Evolutionary conservation across 345 rosid species (phyloP), one percentile per base, ranked within the genome.

Genomic region (Kandelia obovata): DNA sequence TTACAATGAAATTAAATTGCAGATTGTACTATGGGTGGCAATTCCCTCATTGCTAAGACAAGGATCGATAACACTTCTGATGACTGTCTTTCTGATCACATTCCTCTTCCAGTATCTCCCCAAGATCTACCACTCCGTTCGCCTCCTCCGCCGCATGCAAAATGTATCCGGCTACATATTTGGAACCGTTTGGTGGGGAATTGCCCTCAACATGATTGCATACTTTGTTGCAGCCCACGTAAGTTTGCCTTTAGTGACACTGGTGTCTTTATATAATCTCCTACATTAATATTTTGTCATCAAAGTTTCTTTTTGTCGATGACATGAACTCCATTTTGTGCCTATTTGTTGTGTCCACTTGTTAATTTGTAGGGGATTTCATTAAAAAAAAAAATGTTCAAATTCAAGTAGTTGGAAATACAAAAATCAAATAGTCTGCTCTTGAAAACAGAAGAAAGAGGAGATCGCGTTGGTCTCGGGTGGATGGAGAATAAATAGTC

Each of bases 131-230:
- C 97, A 94, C 77, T 88, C 96, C 6, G 81, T 94, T 10, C 85
- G 95, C 81, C 87, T 91, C 64, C 81, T 94, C 61, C 98, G 97
- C 30, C 88, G 88, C 55, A 89, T 88, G 95, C 97, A 92, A 68
- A 88, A 75, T 59, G 79, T 86, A 61, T 89, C 97, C n/a, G 96
- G 97, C 61, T 94, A 94, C 86, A 84, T 91, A 47, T 94, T 91
- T 63, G 97, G 98, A 16, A 91, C 97, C 0, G 91, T 91, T 58
- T 94, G 98, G 98, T 91, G 97, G 98, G 98, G 98, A 32, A 83
- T 94, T 37, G 90, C 86, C 34, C 97, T 94, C 79, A 94, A 91
- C 83, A 78, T 94, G 92, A 78, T 91, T 4, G 98, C 96, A 9
- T 94, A 91, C 69, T 94, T 94, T 49, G 97, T 94, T 28, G 98